Percentiles rank a stretch among this genome's conserved stretches.
phyloP scores from a whole-genome alignment of 163 green algal species.

The Scenedesmus sp. region DNA sequence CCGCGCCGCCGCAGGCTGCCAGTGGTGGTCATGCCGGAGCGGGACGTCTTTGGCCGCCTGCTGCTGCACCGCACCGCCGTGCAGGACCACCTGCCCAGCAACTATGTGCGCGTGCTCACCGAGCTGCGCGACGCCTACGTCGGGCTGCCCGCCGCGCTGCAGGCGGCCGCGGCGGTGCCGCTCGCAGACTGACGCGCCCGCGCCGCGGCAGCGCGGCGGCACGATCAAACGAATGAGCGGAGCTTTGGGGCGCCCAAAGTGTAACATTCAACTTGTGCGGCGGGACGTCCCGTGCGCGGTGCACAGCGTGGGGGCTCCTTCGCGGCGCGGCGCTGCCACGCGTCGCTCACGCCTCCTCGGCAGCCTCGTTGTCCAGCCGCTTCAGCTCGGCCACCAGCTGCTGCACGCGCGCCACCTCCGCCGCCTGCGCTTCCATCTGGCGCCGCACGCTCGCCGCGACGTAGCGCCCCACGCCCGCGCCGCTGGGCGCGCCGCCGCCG shows the following conservation, averaged over 20 bases:
- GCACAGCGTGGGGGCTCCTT: too few relatives aligned
- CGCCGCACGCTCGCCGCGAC: conserved; percentile 29
- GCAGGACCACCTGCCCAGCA: conserved; percentile 37
- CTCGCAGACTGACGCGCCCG: too few relatives aligned
- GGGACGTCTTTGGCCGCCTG: conserved; percentile 28
- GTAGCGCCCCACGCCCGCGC: background rate
- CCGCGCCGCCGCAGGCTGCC: conserved; percentile 9
- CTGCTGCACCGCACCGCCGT: conserved; percentile 32
- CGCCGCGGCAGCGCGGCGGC: too few relatives aligned
- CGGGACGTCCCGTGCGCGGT: too few relatives aligned
- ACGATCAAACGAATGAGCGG: too few relatives aligned
- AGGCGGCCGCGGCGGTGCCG: too few relatives aligned
- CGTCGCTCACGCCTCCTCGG: too few relatives aligned
- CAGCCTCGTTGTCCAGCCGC: conserved; percentile 18
- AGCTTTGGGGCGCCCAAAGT: too few relatives aligned
- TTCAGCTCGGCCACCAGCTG: conserved; percentile 23
- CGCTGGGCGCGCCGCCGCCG: background rate
- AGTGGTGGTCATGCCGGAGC: conserved; percentile 44
- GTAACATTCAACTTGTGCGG: too few relatives aligned
- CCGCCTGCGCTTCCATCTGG: conserved; percentile 5
- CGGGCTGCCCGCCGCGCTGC: too few relatives aligned
- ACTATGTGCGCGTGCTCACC: conserved; percentile 18
- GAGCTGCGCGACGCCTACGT: conserved; percentile 19
- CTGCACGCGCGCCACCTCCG: conserved; percentile 10
- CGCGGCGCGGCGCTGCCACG: too few relatives aligned